Evolutionary conservation across 2,329 filamentous ascomycete genomes (phyloP), one percentile per base, ranked within the genome.

Genomic region (Tolypocladium capitatum): DNA sequence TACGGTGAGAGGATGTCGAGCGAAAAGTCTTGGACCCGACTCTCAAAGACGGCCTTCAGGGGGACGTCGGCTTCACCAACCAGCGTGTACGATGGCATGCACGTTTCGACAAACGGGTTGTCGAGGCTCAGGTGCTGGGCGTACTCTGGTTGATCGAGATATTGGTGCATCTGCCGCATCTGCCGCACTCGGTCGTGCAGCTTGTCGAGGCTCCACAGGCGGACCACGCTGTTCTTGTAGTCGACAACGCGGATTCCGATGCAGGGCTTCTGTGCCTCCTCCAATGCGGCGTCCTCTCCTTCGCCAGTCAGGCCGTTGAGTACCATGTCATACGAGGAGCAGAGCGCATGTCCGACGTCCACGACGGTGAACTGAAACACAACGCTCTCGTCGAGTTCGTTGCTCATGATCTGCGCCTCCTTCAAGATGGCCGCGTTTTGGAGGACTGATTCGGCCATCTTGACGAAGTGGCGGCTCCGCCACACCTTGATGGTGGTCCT

Each of bases 141-240:
- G 60, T 95, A 96, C 61, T 97, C 91, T 1, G 92, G 92, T 49
- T 92, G 85, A 59, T 96, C 89, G 55, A 97, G 80, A 59, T 96
- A 97, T 63, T 97, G 91, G 61, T 95, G 85, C 78, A 97, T 86
- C 65, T 96, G 91, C 41, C 92, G 83, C 92, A 98, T 98, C 53
- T 86, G 79, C 46, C 87, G 80, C 11, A 97, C 82, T 28, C 92
- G 82, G 51, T 88, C 83, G 51, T 90, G 83, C 18, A 98, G 76
- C 64, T 97, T 98, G 60, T 94, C 84, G 47, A 98, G 65, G 48
- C 91, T 97, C 92, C 92, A 98, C 1, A 97, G 74, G 60, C 92
- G 88, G 31, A 95, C 83, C 18, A 95, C 85, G 43, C 75, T 76
- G 58, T 91, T 80, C 60, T 84, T 85, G 70, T 91, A 96, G 67